phyloP scores from a whole-genome alignment of 345 rosid species.

The Syzygium jambos region DNA sequence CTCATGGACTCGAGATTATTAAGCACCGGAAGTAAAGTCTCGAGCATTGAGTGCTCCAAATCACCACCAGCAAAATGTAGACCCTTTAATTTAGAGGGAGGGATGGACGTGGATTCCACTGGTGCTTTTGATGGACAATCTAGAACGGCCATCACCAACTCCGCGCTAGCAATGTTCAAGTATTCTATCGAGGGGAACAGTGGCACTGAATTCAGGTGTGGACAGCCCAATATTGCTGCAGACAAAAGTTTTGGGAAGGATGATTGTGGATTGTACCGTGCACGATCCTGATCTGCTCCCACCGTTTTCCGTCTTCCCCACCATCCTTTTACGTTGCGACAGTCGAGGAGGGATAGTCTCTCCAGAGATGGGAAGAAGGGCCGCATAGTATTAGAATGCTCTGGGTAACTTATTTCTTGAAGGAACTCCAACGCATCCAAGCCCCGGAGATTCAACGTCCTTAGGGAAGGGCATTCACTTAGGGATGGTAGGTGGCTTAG shows the following conservation, averaged over 20 bases:
- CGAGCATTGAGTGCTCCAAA: neutral
- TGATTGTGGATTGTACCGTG: no score
- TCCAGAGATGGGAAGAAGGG: neutral
- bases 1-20: no score
- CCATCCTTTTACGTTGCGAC: no score
- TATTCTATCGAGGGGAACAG: neutral
- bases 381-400: neutral
- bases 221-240: rapidly evolving
- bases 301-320: no score
- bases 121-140: no score
- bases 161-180: no score
- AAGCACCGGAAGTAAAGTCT: neutral
- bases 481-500: neutral
- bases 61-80: rapidly evolving
- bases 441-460: rapidly evolving
- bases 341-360: rapidly evolving
- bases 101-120: neutral
- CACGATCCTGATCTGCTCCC: no score
- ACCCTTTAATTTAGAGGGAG: neutral
- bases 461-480: neutral
- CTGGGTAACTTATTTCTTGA: no score
- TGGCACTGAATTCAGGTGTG: neutral
- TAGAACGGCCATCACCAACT: neutral
- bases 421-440: no score
- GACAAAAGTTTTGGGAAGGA: neutral